A percentile compares a stretch with the other conserved stretches of the same genome.
These are phyloP conservation scores for Tolypocladium pustulatum DNA, from an alignment of 2,329 filamentous ascomycete species.

Conservation along the genomic window DNA sequence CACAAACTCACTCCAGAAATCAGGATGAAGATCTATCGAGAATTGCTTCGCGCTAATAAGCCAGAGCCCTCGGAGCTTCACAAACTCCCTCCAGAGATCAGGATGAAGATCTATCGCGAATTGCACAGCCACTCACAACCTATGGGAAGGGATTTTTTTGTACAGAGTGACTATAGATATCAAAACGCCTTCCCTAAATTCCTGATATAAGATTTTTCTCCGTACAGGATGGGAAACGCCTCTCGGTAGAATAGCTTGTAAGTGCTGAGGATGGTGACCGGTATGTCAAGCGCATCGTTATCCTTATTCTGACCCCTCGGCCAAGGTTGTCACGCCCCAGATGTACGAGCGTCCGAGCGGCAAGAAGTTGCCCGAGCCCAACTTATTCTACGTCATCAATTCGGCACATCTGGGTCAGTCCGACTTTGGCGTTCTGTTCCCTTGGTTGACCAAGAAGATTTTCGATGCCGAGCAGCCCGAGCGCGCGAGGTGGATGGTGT, in stretches of 20 bases:
- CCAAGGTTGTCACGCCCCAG: constrained; percentile 27
- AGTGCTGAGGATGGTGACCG: no score
- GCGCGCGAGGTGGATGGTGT: constrained; percentile 23
- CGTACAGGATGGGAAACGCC: no score
- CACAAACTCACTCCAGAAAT: constrained; percentile 18
- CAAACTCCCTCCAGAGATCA: constrained; percentile 17
- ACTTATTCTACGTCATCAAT: constrained; percentile 62
- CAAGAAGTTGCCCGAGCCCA: constrained; percentile 38
- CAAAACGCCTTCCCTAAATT: no score
- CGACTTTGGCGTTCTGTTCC: constrained; percentile 76
- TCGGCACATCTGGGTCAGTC: constrained; percentile 77
- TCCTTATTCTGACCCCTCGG: no score
- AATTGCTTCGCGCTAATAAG: constrained; percentile 18
- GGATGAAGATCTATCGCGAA: constrained; percentile 18
- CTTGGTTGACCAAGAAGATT: constrained; percentile 52
- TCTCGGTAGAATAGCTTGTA: no score
- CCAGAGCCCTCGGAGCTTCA: constrained; percentile 7
- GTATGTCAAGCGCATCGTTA: no score
- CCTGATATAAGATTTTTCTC: no score
- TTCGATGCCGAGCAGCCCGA: constrained; percentile 49
- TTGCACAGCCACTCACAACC: no score
- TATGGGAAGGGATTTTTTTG: no score
- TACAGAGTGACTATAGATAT: no score
- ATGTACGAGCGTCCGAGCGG: constrained; percentile 32
- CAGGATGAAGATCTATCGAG: constrained; percentile 18